These are phyloP conservation scores for Sarocladium oryzae DNA, from an alignment of 2,329 filamentous ascomycete species.

Conservation along the genomic window DNA sequence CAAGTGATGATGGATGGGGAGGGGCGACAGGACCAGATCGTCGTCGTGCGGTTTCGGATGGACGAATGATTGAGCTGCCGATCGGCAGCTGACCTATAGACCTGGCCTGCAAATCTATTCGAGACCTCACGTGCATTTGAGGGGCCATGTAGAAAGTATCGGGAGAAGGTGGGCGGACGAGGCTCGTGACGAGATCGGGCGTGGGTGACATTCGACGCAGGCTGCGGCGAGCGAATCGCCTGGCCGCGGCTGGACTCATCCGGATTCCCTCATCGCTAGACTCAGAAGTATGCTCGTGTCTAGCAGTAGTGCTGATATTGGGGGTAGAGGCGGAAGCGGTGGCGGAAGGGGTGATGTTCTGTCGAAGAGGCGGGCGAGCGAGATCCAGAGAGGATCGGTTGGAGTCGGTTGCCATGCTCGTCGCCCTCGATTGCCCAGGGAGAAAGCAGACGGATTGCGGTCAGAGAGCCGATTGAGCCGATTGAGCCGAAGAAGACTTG, in stretches of 20 bases:
- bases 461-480: not conserved
- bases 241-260: slow-evolving; percentile 27
- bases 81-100: not conserved
- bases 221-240: slow-evolving; percentile 29
- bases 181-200: slow-evolving; percentile 33
- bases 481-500: no score
- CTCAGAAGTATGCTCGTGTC: slow-evolving; percentile 19
- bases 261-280: slow-evolving; percentile 30
- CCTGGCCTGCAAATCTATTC: slow-evolving; percentile 10
- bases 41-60: slow-evolving; percentile 11
- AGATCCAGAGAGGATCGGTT: slow-evolving; percentile 6
- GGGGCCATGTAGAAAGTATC: slow-evolving; percentile 26
- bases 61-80: not conserved
- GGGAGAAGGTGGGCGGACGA: slow-evolving; percentile 31
- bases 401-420: slow-evolving; percentile 5
- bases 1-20: slow-evolving; percentile 32
- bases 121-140: slow-evolving; percentile 18
- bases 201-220: slow-evolving; percentile 28
- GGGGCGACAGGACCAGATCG: slow-evolving; percentile 27
- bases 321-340: not conserved
- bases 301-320: not conserved
- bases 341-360: not conserved
- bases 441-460: slow-evolving; percentile 1
- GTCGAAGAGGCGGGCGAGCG: not conserved
- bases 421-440: slow-evolving; percentile 8